Base-by-base conservation (phyloP, 106 monocot genomes). In the Dendrobium officinale region DNA sequence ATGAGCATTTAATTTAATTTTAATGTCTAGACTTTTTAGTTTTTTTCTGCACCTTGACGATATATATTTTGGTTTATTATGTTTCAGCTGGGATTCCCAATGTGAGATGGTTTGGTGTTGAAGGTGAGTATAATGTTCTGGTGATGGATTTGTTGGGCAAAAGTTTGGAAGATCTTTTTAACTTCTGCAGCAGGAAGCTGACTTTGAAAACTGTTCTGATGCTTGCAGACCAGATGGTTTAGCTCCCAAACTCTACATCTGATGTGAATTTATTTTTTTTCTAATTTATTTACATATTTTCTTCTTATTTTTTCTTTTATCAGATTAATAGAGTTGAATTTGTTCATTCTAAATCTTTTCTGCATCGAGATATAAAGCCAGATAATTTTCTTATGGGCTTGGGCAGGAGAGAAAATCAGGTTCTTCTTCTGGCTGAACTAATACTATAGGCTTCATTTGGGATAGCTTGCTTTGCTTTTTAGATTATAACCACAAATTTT, bases 381-480 rank as follows among this genome's bases (percentile, higher is more conserved):
- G 92, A 92, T 84, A 92, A 92, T 74, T 92, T 92, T 82, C 89
- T 92, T 54, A 92, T 92, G 92, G 92, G 92, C 16, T 79, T 92
- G 78, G 92, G 92, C 19, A 84, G 89, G 29, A 85, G 88, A 49
- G 89, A 89, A 37, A 92, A 92, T 79, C 92, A 92, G 86, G 92
- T 89, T 42, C 37, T 45, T 49, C 51, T 51, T 51, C 11, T 20
- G 41, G 42, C 40, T n/a, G 49, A 66, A 9, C 18, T 66, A 5
- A 13, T 51, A 2, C 54, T 67, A 37, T 1, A 44, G 40, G 16
- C 51, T 33, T 70, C 7, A 79, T 58, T 74, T 33, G 84, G 77
- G 0, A 29, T 33, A 2, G 61, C 0, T 16, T 37, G 0, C 37
- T 37, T 37, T 37, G 37, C 37, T 37, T 37, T 37, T 37, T 37